phyloP scores from a whole-genome alignment of 164 flowering plant genomes.

The Amborella trichopoda region DNA sequence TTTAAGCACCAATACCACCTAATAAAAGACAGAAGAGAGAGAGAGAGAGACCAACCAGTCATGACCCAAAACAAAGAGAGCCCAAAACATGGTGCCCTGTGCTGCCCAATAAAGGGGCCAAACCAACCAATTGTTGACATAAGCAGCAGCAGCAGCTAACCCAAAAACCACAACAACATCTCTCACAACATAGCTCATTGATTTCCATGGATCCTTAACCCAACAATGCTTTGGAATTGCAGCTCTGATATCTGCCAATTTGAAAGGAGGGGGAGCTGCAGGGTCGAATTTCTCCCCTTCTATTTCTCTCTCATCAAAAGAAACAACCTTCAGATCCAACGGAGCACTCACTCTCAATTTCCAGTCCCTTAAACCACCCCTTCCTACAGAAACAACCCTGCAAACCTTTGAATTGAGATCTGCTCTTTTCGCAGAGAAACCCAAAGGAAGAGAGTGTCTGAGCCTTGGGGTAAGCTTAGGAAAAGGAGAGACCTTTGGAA shows the following conservation, averaged over 20 bases:
- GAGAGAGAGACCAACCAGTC: conserved; percentile 38
- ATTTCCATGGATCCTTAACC: conserved; percentile 74
- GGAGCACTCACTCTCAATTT: conserved; percentile 19
- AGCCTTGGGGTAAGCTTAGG: background rate
- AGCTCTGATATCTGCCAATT: conserved; percentile 61
- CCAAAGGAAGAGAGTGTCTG: background rate
- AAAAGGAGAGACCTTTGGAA: conserved; percentile 8
- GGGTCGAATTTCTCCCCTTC: conserved; percentile 38
- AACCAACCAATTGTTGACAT: conserved; percentile 38
- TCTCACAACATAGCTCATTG: conserved; percentile 56
- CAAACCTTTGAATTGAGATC: too few species aligned
- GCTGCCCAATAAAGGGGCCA: conserved; percentile 89
- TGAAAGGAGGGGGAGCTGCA: conserved; percentile 61
- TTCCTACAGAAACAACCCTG: conserved; percentile 1
- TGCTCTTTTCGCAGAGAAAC: conserved; percentile 1
- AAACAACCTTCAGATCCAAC: conserved; percentile 5
- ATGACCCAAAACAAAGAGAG: conserved; percentile 81
- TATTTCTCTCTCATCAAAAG: conserved; percentile 5
- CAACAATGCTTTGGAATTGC: conserved; percentile 90
- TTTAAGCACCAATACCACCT: background rate
- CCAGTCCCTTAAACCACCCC: conserved; percentile 17
- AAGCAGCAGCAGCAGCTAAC: conserved; percentile 36
- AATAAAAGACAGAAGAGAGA: background rate
- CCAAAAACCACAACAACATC: conserved; percentile 44
- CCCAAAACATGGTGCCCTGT: conserved; percentile 96